These are phyloP conservation scores for Coprinellus micaceus DNA, from an alignment of 768 basidiomycete species.

Conservation along the genomic window DNA sequence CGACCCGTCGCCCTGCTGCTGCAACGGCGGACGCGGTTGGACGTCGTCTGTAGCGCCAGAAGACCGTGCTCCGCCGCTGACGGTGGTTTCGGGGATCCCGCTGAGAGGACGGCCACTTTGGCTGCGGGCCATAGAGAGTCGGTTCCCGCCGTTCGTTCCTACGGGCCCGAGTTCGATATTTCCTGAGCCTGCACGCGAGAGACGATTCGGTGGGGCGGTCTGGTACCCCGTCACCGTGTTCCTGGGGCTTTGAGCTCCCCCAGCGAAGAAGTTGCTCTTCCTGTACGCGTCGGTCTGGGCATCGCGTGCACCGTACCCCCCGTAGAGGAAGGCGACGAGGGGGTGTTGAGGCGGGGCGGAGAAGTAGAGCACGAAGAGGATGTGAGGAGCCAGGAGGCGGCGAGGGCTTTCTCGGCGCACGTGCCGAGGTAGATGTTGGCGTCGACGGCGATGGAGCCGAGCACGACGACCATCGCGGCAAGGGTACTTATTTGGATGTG, in stretches of 20 bases:
- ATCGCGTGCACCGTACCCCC: conserved; percentile 7
- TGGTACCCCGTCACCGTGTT: background rate
- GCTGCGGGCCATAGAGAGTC: too few species aligned
- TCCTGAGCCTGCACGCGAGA: too few species aligned
- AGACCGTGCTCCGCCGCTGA: too few species aligned
- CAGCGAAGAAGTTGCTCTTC: too few species aligned
- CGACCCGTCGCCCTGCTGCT: background rate
- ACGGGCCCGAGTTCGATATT: background rate
- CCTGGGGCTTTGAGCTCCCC: too few species aligned
- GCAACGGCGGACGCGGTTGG: too few species aligned
- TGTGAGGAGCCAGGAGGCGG: conserved; percentile 83
- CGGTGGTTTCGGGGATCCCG: too few species aligned
- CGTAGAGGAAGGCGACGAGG: conserved; percentile 13
- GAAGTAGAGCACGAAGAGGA: conserved; percentile 84
- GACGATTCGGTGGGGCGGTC: background rate
- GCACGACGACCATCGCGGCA: conserved; percentile 50
- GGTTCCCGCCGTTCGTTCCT: background rate
- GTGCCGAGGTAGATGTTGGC: conserved; percentile 50
- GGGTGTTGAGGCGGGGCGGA: conserved; percentile 48
- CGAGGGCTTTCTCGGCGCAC: conserved; percentile 51
- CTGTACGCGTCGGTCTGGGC: background rate
- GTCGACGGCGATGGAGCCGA: too few species aligned
- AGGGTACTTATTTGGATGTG: conserved; percentile 18
- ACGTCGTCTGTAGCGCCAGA: too few species aligned
- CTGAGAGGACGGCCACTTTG: too few species aligned